Conservation (phyloP, 768 basidiomycete genomes). For the Sarcomyxa edulis region DNA sequence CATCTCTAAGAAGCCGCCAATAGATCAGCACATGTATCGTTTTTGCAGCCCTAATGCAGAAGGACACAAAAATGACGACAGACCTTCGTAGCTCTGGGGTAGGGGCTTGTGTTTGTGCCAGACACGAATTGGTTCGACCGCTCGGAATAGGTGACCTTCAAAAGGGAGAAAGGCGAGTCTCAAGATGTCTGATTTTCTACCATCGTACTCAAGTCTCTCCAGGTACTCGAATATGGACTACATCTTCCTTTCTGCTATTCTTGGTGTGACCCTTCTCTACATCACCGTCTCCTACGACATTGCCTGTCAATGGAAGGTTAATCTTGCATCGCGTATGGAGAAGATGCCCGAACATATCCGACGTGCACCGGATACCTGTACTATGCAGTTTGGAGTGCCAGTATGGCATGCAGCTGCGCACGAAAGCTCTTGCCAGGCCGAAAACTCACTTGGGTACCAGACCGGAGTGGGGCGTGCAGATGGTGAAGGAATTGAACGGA, state of each 20-base stretch:
- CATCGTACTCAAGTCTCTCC: background rate
- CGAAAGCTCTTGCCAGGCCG: conserved; percentile 6
- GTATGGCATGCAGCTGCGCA: conserved; percentile 12
- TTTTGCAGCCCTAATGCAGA: conserved; percentile 2
- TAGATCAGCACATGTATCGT: no score
- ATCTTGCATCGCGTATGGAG: conserved; percentile 11
- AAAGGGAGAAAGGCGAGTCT: conserved; percentile 6
- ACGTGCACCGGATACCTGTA: background rate
- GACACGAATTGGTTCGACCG: conserved; percentile 5
- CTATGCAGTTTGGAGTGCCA: conserved; percentile 11
- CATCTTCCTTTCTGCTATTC: conserved; percentile 4
- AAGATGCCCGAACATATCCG: conserved; percentile 6
- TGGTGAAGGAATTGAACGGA: conserved; percentile 20
- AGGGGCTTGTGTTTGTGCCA: conserved; percentile 5
- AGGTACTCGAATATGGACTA: conserved; percentile 11
- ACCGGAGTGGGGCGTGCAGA: conserved; percentile 19
- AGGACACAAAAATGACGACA: conserved; percentile 1
- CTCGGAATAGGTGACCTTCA: conserved; percentile 6
- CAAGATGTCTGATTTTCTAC: background rate
- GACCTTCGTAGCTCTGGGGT: conserved; percentile 4
- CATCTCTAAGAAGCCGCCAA: conserved; percentile 2
- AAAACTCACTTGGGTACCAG: conserved; percentile 20
- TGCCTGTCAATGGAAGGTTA: conserved; percentile 21
- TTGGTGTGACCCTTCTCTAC: background rate
- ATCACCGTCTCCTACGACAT: conserved; percentile 11